Conservation (phyloP, 148 eudicot species). For the Talinum fruticosum region DNA sequence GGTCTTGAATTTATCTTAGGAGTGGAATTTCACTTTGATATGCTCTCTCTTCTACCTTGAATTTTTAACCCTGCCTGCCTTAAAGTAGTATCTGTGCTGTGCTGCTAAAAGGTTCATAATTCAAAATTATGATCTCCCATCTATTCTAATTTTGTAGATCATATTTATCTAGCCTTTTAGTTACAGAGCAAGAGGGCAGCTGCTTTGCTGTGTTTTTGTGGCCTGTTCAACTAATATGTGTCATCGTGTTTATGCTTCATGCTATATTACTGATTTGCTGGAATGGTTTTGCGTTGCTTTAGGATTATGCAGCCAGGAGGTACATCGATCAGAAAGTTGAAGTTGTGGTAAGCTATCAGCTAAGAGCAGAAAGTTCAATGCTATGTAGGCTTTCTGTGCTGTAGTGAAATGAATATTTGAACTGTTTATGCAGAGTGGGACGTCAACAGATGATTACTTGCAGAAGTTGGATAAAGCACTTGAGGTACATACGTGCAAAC, state of each 20-base stretch:
- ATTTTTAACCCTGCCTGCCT: background rate
- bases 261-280: background rate
- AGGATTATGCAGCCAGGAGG: constrained; percentile 74
- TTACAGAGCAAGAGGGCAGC: background rate
- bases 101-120: background rate
- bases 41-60: background rate
- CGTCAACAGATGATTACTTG: constrained; percentile 70
- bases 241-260: background rate
- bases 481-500: constrained; percentile 40
- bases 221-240: background rate
- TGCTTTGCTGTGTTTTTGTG: background rate
- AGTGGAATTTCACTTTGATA: background rate
- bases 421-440: constrained; percentile 58
- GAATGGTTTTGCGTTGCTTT: constrained; percentile 7
- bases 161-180: background rate
- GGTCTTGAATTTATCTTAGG: background rate
- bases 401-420: constrained; percentile 1
- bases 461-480: constrained; percentile 74
- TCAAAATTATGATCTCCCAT: background rate
- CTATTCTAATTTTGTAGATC: background rate
- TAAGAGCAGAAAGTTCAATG: background rate
- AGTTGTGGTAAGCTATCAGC: constrained; percentile 54
- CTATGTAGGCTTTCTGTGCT: constrained; percentile 12
- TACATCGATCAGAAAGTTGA: constrained; percentile 78
- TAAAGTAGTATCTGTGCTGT: background rate